Percentiles rank a stretch among this genome's conserved stretches.
Evolutionary conservation across 345 rosid species (phyloP).

Genomic region (Cardamine chenopodiifolia): DNA sequence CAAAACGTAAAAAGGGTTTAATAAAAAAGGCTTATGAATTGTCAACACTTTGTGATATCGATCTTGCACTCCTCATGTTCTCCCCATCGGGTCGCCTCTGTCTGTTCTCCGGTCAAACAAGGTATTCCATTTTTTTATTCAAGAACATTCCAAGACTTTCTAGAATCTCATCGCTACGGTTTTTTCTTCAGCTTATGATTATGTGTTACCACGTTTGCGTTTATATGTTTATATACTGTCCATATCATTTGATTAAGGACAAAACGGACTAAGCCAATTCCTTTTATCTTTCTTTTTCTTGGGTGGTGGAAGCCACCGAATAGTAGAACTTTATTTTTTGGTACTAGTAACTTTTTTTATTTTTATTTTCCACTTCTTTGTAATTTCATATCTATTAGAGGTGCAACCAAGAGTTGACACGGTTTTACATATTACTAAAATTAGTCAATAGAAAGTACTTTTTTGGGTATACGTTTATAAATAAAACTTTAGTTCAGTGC

Average conservation of each 20-base stretch:
- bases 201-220: conserved; percentile 1
- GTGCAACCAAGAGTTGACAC: conserved; percentile 16
- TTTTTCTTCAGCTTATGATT: neutral
- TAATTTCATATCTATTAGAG: conserved; percentile 8
- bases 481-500: too few species aligned
- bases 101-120: conserved; percentile 57
- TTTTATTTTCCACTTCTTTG: neutral
- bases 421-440: neutral
- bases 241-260: conserved; percentile 2
- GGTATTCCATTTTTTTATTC: conserved; percentile 40
- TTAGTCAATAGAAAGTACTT: neutral
- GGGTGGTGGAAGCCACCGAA: conserved; percentile 5
- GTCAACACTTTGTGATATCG: conserved; percentile 62
- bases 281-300: neutral
- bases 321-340: neutral
- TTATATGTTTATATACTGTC: too few species aligned
- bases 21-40: conserved; percentile 66
- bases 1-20: conserved; percentile 57
- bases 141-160: conserved; percentile 6
- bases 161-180: neutral
- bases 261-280: neutral
- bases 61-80: conserved; percentile 65
- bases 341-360: neutral
- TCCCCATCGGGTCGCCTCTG: conserved; percentile 62
- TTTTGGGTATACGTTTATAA: too few species aligned